Conservation (phyloP, 2,329 filamentous ascomycete species). For the Ceratocystis diversiconidia region DNA sequence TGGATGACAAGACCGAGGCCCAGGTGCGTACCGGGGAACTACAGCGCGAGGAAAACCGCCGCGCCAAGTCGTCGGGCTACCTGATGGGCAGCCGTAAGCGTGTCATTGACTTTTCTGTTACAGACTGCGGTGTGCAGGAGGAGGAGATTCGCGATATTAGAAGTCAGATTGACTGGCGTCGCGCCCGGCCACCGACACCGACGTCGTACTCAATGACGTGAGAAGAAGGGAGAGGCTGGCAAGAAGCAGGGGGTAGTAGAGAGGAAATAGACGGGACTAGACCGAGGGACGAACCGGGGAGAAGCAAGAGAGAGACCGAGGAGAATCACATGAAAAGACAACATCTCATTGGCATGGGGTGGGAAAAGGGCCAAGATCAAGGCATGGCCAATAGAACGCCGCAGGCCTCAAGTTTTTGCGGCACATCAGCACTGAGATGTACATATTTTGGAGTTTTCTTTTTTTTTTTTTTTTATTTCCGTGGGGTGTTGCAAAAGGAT, state of each 20-base stretch:
- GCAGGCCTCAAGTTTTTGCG: neutral
- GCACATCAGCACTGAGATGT: neutral
- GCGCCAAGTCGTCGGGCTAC: constrained; percentile 12
- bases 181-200: constrained; percentile 15
- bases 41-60: constrained; percentile 10
- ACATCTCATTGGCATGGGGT: neutral
- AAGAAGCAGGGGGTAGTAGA: neutral
- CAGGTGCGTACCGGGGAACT: constrained; percentile 34
- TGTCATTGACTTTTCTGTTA: constrained; percentile 14
- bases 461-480: neutral
- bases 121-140: constrained; percentile 15
- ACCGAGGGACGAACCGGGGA: neutral
- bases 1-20: constrained; percentile 53
- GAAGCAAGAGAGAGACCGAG: neutral
- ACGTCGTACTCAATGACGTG: constrained; percentile 16
- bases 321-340: neutral
- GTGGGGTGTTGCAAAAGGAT: neutral
- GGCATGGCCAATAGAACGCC: neutral
- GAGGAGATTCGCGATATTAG: constrained; percentile 17
- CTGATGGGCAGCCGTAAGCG: constrained; percentile 8
- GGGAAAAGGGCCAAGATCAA: neutral
- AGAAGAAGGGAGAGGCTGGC: neutral
- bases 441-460: constrained; percentile 4
- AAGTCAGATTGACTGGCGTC: constrained; percentile 17
- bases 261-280: neutral